Conservation (phyloP, 208 protist species). For the Acanthamoeba royreba region DNA sequence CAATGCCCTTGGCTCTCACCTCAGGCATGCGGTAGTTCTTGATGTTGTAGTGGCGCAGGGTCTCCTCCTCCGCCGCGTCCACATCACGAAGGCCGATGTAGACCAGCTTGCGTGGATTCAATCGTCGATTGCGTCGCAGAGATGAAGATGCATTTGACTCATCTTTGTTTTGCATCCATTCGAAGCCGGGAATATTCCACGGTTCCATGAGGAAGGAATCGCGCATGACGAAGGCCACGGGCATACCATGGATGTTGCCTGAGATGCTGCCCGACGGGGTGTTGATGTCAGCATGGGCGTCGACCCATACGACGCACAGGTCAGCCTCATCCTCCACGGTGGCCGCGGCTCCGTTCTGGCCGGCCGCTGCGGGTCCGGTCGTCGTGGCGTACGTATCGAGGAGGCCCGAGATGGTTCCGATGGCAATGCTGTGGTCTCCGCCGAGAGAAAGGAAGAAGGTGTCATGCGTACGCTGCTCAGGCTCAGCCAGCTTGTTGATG, state of each 20-base stretch:
- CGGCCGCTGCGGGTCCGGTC: too few species aligned
- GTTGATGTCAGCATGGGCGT: constrained; percentile 85
- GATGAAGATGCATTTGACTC: too few species aligned
- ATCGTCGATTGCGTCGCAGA: constrained; percentile 45
- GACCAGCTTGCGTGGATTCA: constrained; percentile 75
- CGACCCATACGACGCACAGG: constrained; percentile 80
- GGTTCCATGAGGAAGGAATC: constrained; percentile 73
- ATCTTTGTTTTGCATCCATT: constrained; percentile 67
- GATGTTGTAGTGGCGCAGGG: constrained; percentile 74
- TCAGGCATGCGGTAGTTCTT: constrained; percentile 39
- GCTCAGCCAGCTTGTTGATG: constrained; percentile 64
- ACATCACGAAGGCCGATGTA: constrained; percentile 82
- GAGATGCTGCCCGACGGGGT: constrained; percentile 70
- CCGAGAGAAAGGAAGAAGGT: constrained; percentile 26
- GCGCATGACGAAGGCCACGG: constrained; percentile 49
- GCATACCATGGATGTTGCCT: constrained; percentile 84
- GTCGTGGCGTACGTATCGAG: background rate
- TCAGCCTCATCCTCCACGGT: constrained; percentile 52
- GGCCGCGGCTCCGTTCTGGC: too few species aligned
- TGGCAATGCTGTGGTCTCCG: constrained; percentile 54
- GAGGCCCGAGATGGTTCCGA: constrained; percentile 17
- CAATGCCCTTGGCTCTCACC: constrained; percentile 69
- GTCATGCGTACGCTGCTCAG: constrained; percentile 69
- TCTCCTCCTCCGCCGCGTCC: constrained; percentile 77
- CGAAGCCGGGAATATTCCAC: constrained; percentile 67